Base-by-base conservation (phyloP, 495 filamentous ascomycete genomes). In the Pyrenopolyporus hunteri region DNA sequence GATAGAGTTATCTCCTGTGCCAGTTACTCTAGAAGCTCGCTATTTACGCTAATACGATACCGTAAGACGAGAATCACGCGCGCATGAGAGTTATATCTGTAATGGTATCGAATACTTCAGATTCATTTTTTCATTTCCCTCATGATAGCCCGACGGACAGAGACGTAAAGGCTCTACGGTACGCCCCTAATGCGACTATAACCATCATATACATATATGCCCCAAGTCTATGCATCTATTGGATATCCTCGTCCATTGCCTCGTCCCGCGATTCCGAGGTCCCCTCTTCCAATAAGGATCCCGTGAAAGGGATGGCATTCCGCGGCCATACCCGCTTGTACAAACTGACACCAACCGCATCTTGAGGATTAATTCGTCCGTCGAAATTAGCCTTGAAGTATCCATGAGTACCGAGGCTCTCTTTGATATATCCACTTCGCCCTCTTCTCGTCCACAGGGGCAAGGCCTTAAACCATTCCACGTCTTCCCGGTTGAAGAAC, bases 331-430 rank as follows among this genome's bases (percentile, higher is more conserved):
- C 88, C 37, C 93, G 79, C 85, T 97, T 97, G 74, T 95, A 96
- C 72, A 97, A 69, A 80, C 89, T 93, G 59, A 98, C 89, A 29
- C 90, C 95, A 32, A 98, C 85, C 4, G 91, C 85, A 73, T 98
- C 94, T 74, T 95, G 89, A 4, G 94, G 92, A 75, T 96, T 96
- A 72, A 98, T 91, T 71, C 87, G 90, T 19, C 87, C 91, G 74
- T 98, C 95, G 78, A 98, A 98, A 16, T 89, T 96, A 4, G 93
- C 93, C 83, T 98, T 98, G 81, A 98, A 98, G 79, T 98, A 98
- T 43, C 94, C 94, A 76, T 98, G 94, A 22, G 94, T 98, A 67
- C 94, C 94, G 59, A 98, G 76, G 63, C 87, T 82, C 79, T 98
- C 94, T 79, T 96, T 96, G 75, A 98, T 85, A 66, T 85, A 95